Percentiles rank a stretch among this genome's conserved stretches.
Evolutionary conservation across 2,329 filamentous ascomycete genomes (phyloP).

Genomic region (Allantophomopsis cytisporea): DNA sequence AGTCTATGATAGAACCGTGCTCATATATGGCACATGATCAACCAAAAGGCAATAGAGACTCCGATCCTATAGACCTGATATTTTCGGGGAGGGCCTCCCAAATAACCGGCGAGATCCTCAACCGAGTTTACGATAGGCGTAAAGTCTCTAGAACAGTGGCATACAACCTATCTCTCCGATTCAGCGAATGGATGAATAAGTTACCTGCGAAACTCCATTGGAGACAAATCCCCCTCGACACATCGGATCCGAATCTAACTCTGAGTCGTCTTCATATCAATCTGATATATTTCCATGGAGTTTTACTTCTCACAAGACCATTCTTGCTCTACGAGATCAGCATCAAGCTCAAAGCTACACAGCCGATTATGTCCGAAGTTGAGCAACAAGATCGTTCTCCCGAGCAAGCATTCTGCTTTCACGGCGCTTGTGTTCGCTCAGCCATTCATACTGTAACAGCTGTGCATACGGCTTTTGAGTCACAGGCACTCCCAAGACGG

Average conservation of each 20-base stretch:
- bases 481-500: conserved; percentile 29
- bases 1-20: conserved; percentile 1
- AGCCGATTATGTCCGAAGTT: conserved; percentile 9
- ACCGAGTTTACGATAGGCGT: conserved; percentile 28
- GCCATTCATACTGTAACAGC: conserved; percentile 33
- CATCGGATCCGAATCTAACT: conserved; percentile 28
- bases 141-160: conserved; percentile 25
- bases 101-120: conserved; percentile 5
- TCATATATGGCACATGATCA: neutral
- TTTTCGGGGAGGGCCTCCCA: conserved; percentile 4
- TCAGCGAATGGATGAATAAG: conserved; percentile 34
- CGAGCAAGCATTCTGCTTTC: conserved; percentile 22
- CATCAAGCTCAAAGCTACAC: neutral
- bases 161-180: conserved; percentile 38
- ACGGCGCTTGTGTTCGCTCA: conserved; percentile 32
- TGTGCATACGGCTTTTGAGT: conserved; percentile 28
- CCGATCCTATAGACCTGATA: conserved; percentile 1
- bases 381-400: conserved; percentile 18
- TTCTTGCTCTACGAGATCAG: conserved; percentile 33
- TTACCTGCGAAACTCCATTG: conserved; percentile 33
- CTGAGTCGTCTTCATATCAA: conserved; percentile 47
- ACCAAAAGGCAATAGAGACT: neutral
- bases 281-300: conserved; percentile 45
- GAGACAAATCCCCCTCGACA: conserved; percentile 26
- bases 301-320: conserved; percentile 46